Conservation (phyloP, 352 stramenopile species). For the Globisporangium paddicum region DNA sequence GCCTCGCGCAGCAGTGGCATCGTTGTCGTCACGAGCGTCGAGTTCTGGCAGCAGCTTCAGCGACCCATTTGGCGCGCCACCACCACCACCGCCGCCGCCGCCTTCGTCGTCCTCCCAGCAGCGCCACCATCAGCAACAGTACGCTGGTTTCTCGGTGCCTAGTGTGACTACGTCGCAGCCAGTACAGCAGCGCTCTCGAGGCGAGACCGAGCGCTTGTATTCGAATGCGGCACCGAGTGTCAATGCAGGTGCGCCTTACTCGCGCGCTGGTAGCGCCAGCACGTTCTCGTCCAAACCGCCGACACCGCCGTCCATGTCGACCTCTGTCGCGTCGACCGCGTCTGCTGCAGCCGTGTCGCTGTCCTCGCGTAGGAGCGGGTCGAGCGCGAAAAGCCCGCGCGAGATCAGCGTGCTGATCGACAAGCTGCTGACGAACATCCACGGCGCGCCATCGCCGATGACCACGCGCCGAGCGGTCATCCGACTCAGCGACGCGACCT, state of each 20-base stretch:
- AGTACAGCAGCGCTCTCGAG: constrained; percentile 1
- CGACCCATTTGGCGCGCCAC: constrained; percentile 7
- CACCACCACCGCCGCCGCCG: constrained; percentile 2
- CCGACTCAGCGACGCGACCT: constrained; percentile 43
- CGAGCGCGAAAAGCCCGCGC: constrained; percentile 24
- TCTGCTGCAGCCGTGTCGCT: constrained; percentile 27
- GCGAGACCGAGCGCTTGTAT: neutral
- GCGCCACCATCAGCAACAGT: constrained; percentile 1
- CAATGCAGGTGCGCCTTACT: neutral
- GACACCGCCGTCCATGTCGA: constrained; percentile 5
- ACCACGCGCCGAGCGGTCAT: constrained; percentile 52
- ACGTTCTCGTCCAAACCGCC: constrained; percentile 11
- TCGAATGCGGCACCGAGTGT: constrained; percentile 1
- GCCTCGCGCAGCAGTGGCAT: neutral
- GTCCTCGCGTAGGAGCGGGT: constrained; percentile 22
- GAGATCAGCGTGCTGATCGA: constrained; percentile 52
- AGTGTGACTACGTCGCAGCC: neutral
- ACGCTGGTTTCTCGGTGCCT: neutral
- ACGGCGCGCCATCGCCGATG: constrained; percentile 49
- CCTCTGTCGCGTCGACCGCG: constrained; percentile 11
- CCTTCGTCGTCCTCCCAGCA: neutral
- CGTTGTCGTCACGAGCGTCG: neutral
- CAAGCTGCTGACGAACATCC: constrained; percentile 44
- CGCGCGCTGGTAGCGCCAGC: neutral
- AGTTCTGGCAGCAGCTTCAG: constrained; percentile 1